Base-by-base conservation (phyloP, 164 flowering plant species). In the Umbellularia californica region DNA sequence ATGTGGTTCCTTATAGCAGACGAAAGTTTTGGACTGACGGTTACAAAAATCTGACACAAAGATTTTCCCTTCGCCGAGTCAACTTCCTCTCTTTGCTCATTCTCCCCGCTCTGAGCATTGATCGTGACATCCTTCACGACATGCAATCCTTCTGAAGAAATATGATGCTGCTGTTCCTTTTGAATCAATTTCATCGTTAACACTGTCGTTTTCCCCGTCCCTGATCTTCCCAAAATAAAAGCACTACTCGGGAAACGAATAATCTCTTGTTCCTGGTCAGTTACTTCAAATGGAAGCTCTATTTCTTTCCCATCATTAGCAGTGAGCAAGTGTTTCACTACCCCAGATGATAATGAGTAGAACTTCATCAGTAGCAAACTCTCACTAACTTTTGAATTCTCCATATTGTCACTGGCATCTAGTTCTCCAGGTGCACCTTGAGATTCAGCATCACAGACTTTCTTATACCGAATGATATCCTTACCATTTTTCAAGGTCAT, bases 181-280 rank as follows among this genome's bases (percentile, higher is more conserved):
- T 81, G 84, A 75, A 81, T 80, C 62, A 93, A 72, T 74, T 90
- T 93, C 92, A 86, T 88, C 0, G 93, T 90, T 60, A 92, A 76
- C 23, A 92, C 86, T 64, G 95, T 90, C 0, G 98, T 93, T 76
- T 93, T 93, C 58, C 98, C 98, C 0, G 98, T 93, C 7, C 98
- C 97, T 0, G 98, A 93, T 65, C 98, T 81, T 65, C 98, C 98
- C 27, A 92, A 77, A 24, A 93, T 83, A 70, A 93, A 93, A 24
- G 86, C 73, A 74, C 90, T 93, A 72, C 73, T 77, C 12, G 74
- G 82, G 50, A 76, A 88, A 14, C 71, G 72, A 68, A 93, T 89
- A 24, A 92, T 87, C 74, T 92, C 89, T 63, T 41, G 35, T 72
- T 93, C 89, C 66, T 86, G 81, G 72, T 90, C 88, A 2, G 90